Percentiles rank a stretch among this genome's conserved stretches.
Evolutionary conservation across 75 land plant species (phyloP).

Genomic region (Cryptomeria japonica): DNA sequence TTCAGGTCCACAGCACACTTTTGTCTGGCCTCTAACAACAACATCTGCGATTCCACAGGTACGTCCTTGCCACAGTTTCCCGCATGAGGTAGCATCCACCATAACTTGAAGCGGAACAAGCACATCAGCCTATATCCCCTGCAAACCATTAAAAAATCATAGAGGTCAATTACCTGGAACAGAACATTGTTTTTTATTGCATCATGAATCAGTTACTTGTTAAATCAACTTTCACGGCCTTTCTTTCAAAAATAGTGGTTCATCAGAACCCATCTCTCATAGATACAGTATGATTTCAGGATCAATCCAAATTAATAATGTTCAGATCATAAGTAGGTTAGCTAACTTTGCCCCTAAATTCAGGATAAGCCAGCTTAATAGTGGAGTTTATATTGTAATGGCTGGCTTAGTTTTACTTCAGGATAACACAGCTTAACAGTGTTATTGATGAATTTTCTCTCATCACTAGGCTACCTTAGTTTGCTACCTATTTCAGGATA

Average conservation of each 20-base stretch:
- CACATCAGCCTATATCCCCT: conserved; percentile 52
- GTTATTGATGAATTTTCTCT: no score
- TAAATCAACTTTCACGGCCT: not conserved
- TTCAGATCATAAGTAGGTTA: no score
- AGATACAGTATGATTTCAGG: no score
- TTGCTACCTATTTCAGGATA: not conserved
- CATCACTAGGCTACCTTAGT: not conserved
- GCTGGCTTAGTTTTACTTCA: no score
- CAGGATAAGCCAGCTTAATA: no score
- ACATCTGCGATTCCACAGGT: conserved; percentile 70
- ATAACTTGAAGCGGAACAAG: conserved; percentile 71
- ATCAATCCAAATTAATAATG: no score
- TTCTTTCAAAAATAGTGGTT: no score
- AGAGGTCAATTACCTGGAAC: not conserved
- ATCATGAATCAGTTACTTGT: not conserved
- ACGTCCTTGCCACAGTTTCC: conserved; percentile 63
- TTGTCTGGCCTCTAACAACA: conserved; percentile 56
- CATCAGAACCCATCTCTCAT: no score
- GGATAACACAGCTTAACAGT: no score
- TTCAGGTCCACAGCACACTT: not conserved
- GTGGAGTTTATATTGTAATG: no score
- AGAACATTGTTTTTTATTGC: not conserved
- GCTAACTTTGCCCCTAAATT: no score
- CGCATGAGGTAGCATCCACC: conserved; percentile 81
- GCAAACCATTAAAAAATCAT: conserved; percentile 10